These are phyloP conservation scores for Daldinia grandis DNA, from an alignment of 495 filamentous ascomycete species.

Conservation along the genomic window DNA sequence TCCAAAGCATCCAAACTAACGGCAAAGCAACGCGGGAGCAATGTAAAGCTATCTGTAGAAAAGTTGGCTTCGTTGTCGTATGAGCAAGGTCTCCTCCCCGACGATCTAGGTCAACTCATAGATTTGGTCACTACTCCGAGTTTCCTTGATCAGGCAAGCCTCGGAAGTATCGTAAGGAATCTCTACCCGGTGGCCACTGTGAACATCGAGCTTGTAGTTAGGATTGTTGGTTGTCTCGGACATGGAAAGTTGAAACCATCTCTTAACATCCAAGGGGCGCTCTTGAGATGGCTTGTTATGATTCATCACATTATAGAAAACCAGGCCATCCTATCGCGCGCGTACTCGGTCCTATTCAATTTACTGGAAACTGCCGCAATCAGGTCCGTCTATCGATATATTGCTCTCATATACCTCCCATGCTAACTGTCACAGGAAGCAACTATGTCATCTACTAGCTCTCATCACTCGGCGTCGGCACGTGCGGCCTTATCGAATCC, in stretches of 20 bases:
- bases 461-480: constrained; percentile 85
- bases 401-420: constrained; percentile 41
- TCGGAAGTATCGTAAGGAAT: constrained; percentile 71
- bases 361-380: constrained; percentile 82
- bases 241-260: constrained; percentile 81
- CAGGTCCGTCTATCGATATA: constrained; percentile 54
- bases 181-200: constrained; percentile 77
- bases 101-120: constrained; percentile 68
- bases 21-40: constrained; percentile 55
- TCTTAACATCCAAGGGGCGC: constrained; percentile 68
- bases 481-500: constrained; percentile 85
- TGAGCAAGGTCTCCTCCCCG: constrained; percentile 69
- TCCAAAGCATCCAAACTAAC: constrained; percentile 58
- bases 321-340: constrained; percentile 66
- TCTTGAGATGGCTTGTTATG: constrained; percentile 84
- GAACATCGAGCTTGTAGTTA: constrained; percentile 66
- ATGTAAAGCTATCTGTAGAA: constrained; percentile 59
- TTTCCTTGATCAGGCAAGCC: constrained; percentile 77
- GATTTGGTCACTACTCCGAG: constrained; percentile 71
- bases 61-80: constrained; percentile 62
- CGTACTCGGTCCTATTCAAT: constrained; percentile 84
- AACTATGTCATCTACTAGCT: constrained; percentile 84
- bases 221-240: constrained; percentile 76
- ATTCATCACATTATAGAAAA: constrained; percentile 78
- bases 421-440: constrained; percentile 54